Conservation (phyloP, 1,284 basidiomycete genomes). For the Tremellales sp. region DNA sequence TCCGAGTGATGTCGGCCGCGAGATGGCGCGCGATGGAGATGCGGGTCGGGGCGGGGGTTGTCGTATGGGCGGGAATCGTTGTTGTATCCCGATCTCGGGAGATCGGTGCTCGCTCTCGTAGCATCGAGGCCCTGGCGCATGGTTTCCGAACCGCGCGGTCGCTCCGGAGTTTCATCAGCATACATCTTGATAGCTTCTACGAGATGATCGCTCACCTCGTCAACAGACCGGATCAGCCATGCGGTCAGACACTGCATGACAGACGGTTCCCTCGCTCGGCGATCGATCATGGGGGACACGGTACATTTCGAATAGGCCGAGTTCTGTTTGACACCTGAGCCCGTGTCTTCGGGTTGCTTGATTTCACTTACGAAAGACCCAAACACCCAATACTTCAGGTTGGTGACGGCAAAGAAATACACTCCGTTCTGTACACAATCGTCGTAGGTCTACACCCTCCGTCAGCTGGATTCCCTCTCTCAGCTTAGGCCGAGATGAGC, state of each 20-base stretch:
- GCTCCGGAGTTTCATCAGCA: no score
- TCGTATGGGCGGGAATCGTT: no score
- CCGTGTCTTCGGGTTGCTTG: background rate
- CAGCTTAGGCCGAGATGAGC: background rate
- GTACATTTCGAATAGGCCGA: constrained; percentile 28
- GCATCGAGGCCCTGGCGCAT: no score
- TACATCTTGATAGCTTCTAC: no score
- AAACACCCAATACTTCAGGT: constrained; percentile 45
- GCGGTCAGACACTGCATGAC: constrained; percentile 40
- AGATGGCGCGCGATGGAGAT: no score
- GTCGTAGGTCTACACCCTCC: constrained; percentile 33
- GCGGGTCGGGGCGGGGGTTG: no score
- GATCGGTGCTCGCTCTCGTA: no score
- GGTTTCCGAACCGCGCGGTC: constrained; percentile 10
- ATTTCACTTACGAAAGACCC: constrained; percentile 41
- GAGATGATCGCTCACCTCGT: constrained; percentile 34
- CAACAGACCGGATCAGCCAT: constrained; percentile 39
- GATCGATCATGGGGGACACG: constrained; percentile 33
- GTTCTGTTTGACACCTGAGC: constrained; percentile 22
- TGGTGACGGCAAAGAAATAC: constrained; percentile 43
- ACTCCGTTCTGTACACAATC: constrained; percentile 41
- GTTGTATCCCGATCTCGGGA: no score
- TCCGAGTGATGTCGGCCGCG: no score
- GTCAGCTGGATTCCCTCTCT: background rate
- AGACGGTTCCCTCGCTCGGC: constrained; percentile 30